Conservation (phyloP, 345 rosid species). For the Salix exigua region DNA sequence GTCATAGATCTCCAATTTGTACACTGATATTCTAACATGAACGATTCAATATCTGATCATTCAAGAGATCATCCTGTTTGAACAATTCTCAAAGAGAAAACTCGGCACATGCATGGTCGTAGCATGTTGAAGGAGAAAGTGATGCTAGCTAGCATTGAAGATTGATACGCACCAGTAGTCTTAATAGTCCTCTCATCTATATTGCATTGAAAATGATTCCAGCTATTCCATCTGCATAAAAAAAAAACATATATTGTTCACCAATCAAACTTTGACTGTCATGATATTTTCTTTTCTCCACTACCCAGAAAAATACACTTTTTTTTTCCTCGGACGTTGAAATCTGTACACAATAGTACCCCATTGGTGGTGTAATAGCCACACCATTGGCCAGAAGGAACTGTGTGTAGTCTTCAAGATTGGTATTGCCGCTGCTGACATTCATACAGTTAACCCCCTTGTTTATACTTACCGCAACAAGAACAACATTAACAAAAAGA, state of each 20-base stretch:
- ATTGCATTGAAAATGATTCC: constrained; percentile 29
- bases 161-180: constrained; percentile 11
- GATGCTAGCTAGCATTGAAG: neutral
- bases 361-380: constrained; percentile 50
- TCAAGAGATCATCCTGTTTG: neutral
- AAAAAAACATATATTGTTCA: neutral
- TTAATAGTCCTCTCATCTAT: constrained; percentile 19
- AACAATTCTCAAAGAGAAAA: neutral
- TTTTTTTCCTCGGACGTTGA: no score
- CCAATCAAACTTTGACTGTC: neutral
- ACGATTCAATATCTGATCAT: neutral
- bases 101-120: neutral
- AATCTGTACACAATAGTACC: constrained; percentile 16
- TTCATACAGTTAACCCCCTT: constrained; percentile 9
- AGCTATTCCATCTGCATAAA: constrained; percentile 21
- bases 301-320: no score
- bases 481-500: constrained; percentile 2
- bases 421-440: constrained; percentile 1
- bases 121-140: neutral
- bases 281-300: no score
- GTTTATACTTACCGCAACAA: constrained; percentile 1
- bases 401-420: constrained; percentile 16
- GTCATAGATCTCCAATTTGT: neutral
- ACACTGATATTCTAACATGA: neutral
- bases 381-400: constrained; percentile 47